Evolutionary conservation across 2,329 filamentous ascomycete genomes (phyloP).

Genomic region (Leptographium lundbergii): DNA sequence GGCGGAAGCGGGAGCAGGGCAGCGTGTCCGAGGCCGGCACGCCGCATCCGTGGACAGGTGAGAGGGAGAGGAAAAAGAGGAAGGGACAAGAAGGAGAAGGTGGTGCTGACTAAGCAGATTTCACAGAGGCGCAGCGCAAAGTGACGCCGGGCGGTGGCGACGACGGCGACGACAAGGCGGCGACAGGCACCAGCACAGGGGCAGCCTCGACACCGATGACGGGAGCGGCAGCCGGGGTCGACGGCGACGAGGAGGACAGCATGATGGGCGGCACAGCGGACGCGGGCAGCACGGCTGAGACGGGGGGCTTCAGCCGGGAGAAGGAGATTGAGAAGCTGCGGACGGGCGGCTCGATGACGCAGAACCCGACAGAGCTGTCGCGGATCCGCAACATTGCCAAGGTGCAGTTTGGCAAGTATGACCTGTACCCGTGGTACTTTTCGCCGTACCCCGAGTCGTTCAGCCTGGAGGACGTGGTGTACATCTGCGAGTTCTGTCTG

Average conservation of each 20-base stretch:
- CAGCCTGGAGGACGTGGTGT: slow-evolving; percentile 78
- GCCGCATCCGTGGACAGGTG: slow-evolving; percentile 38
- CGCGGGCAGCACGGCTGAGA: slow-evolving; percentile 3
- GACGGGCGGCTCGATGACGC: slow-evolving; percentile 94
- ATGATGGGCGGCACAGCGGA: slow-evolving; percentile 21
- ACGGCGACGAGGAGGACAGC: slow-evolving; percentile 43
- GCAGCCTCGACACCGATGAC: slow-evolving; percentile 4
- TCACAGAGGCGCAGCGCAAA: slow-evolving; percentile 34
- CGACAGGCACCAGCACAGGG: slow-evolving; percentile 10
- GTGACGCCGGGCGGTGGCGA: slow-evolving; percentile 25
- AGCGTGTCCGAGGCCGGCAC: slow-evolving; percentile 37
- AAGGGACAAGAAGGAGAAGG: not conserved
- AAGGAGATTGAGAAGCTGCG: slow-evolving; percentile 94
- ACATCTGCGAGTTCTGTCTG: slow-evolving; percentile 95
- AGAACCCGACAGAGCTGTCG: slow-evolving; percentile 93
- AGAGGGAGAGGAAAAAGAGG: not conserved
- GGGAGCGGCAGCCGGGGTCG: slow-evolving; percentile 11
- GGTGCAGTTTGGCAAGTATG: slow-evolving; percentile 84
- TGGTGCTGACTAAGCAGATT: slow-evolving; percentile 20
- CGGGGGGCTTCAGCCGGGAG: slow-evolving; percentile 54
- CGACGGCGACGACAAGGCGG: slow-evolving; percentile 26
- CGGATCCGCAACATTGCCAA: slow-evolving; percentile 89
- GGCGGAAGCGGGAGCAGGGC: slow-evolving; percentile 45
- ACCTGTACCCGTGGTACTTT: slow-evolving; percentile 98
- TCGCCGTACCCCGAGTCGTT: slow-evolving; percentile 90